A percentile compares a stretch with the other conserved stretches of the same genome.
phyloP scores from a whole-genome alignment of 352 stramenopile species.

The Phytophthora tubulina region DNA sequence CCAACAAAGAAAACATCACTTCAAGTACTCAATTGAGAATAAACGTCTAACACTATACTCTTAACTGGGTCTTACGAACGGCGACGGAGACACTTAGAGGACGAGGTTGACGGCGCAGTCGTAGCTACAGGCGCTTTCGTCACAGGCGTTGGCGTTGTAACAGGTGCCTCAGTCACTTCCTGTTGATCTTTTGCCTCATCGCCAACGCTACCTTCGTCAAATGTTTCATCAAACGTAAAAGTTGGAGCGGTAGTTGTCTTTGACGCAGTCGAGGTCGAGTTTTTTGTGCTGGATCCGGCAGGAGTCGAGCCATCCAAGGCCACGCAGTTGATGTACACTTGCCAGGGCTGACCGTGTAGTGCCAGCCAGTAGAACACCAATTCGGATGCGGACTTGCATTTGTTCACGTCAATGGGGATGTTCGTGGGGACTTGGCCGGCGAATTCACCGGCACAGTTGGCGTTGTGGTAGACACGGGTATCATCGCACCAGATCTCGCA shows the following conservation, averaged over 20 bases:
- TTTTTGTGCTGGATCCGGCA: slow-evolving; percentile 11
- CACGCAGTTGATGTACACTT: slow-evolving; percentile 59
- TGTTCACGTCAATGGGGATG: slow-evolving; percentile 47
- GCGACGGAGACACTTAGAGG: slow-evolving; percentile 28
- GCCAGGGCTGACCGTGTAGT: slow-evolving; percentile 48
- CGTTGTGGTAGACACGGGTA: slow-evolving; percentile 49
- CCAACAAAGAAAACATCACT: background rate
- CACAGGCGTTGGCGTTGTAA: slow-evolving; percentile 1
- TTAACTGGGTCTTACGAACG: slow-evolving; percentile 5
- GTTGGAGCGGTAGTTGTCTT: slow-evolving; percentile 1
- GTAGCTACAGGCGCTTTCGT: slow-evolving; percentile 8
- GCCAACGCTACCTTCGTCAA: slow-evolving; percentile 14
- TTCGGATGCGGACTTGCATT: slow-evolving; percentile 37
- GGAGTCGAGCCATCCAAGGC: slow-evolving; percentile 24
- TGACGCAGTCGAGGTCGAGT: slow-evolving; percentile 18
- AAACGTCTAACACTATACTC: background rate
- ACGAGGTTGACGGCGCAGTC: slow-evolving; percentile 22
- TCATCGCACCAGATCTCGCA: slow-evolving; percentile 62
- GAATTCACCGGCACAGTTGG: slow-evolving; percentile 45
- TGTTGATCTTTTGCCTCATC: slow-evolving; percentile 10
- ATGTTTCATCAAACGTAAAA: background rate
- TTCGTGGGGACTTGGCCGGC: slow-evolving; percentile 31
- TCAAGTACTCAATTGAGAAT: background rate
- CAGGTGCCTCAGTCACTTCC: slow-evolving; percentile 12
- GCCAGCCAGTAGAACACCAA: slow-evolving; percentile 59